Conservation (phyloP, 73 alveolate species). For the Symbiodinium natans region DNA sequence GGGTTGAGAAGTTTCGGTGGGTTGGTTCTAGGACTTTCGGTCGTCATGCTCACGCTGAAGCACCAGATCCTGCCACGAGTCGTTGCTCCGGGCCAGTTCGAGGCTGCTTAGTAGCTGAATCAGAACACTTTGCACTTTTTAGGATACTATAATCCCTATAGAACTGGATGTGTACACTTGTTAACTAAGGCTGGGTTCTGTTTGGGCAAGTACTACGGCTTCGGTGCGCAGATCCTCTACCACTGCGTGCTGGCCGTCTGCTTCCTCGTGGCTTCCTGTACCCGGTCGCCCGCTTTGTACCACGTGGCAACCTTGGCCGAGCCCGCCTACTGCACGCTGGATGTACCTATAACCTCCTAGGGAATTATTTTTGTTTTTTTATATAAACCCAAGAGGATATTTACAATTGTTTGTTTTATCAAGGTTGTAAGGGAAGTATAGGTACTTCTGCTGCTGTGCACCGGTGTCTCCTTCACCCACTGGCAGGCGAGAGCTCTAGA, state of each 20-base stretch:
- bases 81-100: conserved; percentile 3
- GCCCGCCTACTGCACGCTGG: conserved; percentile 55
- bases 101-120: too few relatives aligned
- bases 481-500: conserved; percentile 14
- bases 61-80: conserved; percentile 11
- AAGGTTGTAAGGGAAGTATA: too few relatives aligned
- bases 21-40: not conserved
- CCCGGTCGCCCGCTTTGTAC: conserved; percentile 30
- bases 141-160: too few relatives aligned
- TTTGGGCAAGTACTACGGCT: conserved; percentile 53
- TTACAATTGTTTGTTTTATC: too few relatives aligned
- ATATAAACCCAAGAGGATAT: too few relatives aligned
- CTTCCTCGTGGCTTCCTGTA: conserved; percentile 14
- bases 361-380: too few relatives aligned
- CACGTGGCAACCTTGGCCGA: conserved; percentile 72
- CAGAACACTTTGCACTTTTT: too few relatives aligned
- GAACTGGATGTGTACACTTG: not conserved
- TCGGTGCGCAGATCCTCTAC: conserved; percentile 45
- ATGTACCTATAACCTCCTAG: too few relatives aligned
- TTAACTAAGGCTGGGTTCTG: conserved; percentile 7
- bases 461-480: conserved; percentile 45
- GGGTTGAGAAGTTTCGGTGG: conserved; percentile 32
- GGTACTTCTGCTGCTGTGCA: conserved; percentile 38
- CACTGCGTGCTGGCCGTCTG: conserved; percentile 20
- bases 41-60: conserved; percentile 36